Percentiles rank a stretch among this genome's conserved stretches.
phyloP scores from a whole-genome alignment of 2,329 filamentous ascomycete genomes.

The Talaromyces amestolkiae region DNA sequence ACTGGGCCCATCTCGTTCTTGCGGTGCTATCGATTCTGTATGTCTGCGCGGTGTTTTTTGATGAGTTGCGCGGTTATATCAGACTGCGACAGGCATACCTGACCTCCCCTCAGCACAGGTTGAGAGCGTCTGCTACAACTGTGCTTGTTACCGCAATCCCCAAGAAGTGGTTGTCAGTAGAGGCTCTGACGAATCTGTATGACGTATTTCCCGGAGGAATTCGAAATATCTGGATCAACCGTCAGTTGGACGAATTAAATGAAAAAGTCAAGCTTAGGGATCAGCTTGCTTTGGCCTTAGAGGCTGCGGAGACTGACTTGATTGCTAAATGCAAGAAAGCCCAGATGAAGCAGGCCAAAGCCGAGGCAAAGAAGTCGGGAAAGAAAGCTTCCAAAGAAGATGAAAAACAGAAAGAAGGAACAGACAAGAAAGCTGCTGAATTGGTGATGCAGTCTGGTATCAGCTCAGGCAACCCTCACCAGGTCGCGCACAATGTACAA shows the following conservation, averaged over 20 bases:
- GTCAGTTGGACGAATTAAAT: constrained; percentile 77
- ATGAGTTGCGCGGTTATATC: constrained; percentile 82
- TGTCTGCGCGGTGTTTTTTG: constrained; percentile 83
- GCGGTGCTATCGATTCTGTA: constrained; percentile 76
- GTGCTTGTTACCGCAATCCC: constrained; percentile 91
- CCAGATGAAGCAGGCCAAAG: constrained; percentile 67
- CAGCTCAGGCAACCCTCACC: constrained; percentile 58
- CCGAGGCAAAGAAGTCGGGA: constrained; percentile 62
- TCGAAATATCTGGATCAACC: constrained; percentile 93
- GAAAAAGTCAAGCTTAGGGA: constrained; percentile 80
- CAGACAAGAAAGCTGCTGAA: constrained; percentile 48
- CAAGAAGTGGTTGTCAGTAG: constrained; percentile 80
- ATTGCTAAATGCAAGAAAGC: constrained; percentile 76
- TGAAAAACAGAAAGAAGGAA: constrained; percentile 49
- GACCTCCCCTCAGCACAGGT: constrained; percentile 88
- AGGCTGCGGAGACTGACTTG: constrained; percentile 78
- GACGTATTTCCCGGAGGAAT: constrained; percentile 96
- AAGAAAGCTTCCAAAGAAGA: constrained; percentile 37
- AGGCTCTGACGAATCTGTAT: constrained; percentile 78
- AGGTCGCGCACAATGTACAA: constrained; percentile 51
- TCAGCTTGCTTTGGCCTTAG: constrained; percentile 67
- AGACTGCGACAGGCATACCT: constrained; percentile 91
- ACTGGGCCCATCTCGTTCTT: constrained; percentile 81
- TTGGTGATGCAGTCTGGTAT: constrained; percentile 51
- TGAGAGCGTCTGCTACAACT: constrained; percentile 90